Evolutionary conservation across 441 rosid genomes (phyloP), one percentile per base, ranked within the genome.

Genomic region (Mallotus repandus): DNA sequence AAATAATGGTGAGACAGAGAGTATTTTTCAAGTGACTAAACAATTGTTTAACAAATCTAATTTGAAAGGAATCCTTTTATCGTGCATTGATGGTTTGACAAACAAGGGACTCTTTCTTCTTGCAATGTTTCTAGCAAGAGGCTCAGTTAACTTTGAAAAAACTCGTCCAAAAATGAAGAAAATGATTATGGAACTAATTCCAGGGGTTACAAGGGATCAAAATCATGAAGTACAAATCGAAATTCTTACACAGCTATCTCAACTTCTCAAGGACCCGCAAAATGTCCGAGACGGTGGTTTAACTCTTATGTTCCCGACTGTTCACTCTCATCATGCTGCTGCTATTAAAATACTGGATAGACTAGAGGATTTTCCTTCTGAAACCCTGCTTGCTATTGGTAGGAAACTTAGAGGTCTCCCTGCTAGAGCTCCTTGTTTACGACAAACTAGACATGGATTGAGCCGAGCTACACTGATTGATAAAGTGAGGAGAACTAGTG

Each of bases 371-470:
- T 85, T 91, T 75, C 85, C 96, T 54, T 55, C 76, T 21, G 83
- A 81, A 63, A 75, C 92, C 45, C 72, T 95, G 79, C 63, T 69
- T 75, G 91, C 95, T 32, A 95, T 93, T 95, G 81, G 69, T 62
- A 84, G 89, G 86, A 89, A 86, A 76, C 93, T 95, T 70, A 82
- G 83, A 77, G 85, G 86, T 58, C 68, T 71, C 41, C 82, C 84
- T 55, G 79, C 60, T 15, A 50, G 50, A 63, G 75, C 81, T 59
- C 96, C 91, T 62, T 74, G 53, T 41, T 50, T 92, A 66, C 72
- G 61, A 69, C 73, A 66, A 32, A 68, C 56, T 16, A 87, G 50
- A 81, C 16, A 35, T 68, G 74, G 86, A 69, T 63, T 57, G 71
- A 84, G 69, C 64, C 86, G 92, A 67, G 77, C 76, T 32, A 15